These are phyloP conservation scores for Haplosporangium sp. DNA, from an alignment of 371 early-diverging fungal species.

Conservation along the genomic window DNA sequence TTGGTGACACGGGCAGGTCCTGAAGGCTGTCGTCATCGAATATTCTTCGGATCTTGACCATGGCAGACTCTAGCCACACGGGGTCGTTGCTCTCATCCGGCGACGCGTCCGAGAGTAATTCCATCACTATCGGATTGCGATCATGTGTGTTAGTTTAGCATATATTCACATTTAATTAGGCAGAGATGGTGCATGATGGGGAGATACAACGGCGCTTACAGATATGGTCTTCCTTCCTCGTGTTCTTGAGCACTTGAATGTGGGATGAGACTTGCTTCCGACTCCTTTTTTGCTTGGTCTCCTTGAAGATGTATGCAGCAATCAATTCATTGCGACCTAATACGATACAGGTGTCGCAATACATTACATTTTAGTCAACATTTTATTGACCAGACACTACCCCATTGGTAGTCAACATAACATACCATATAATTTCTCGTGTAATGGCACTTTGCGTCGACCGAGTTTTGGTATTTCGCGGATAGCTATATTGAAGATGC, in stretches of 20 bases:
- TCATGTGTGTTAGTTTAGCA: too few relatives aligned
- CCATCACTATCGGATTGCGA: conserved; percentile 60
- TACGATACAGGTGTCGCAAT: conserved; percentile 1
- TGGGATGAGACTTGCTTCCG: conserved; percentile 85
- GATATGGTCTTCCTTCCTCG: conserved; percentile 67
- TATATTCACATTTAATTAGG: too few relatives aligned
- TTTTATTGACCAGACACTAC: neutral
- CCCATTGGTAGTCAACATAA: neutral
- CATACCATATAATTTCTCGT: conserved; percentile 72
- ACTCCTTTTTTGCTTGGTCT: conserved; percentile 71
- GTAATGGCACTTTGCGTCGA: conserved; percentile 67
- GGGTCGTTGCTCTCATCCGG: conserved; percentile 43
- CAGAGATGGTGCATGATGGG: neutral
- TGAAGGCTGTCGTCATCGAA: conserved; percentile 31
- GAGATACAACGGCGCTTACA: conserved; percentile 36
- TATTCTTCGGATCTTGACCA: conserved; percentile 31
- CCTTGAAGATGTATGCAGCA: conserved; percentile 76
- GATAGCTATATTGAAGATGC: conserved; percentile 55
- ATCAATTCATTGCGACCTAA: conserved; percentile 76
- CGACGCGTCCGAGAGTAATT: conserved; percentile 64
- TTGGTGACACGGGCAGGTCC: conserved; percentile 22
- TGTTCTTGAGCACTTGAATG: conserved; percentile 82
- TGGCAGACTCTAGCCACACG: conserved; percentile 28
- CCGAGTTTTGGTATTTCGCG: conserved; percentile 68
- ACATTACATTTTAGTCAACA: conserved; percentile 4